A percentile compares a stretch with the other conserved stretches of the same genome.
phyloP scores from a whole-genome alignment of 1,284 basidiomycete genomes.

The Mycosarcoma mackinlayi region DNA sequence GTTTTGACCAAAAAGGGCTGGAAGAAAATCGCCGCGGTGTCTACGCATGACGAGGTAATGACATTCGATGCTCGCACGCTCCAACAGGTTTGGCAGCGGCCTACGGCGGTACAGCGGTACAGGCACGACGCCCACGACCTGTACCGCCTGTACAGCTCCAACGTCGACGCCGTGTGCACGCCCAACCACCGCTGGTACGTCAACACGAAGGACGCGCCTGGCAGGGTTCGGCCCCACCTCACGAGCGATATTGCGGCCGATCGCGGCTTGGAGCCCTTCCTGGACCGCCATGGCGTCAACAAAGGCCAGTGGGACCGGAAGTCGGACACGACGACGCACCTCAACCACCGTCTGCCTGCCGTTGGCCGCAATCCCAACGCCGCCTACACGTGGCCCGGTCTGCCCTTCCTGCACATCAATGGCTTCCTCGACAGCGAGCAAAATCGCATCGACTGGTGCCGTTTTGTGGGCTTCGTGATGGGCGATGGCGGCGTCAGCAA shows the following conservation, averaged over 20 bases:
- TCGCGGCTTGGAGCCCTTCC: no score
- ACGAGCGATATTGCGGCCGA: background rate
- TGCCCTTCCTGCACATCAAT: background rate
- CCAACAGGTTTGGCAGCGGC: conserved; percentile 20
- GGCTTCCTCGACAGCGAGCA: conserved; percentile 10
- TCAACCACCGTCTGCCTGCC: conserved; percentile 2
- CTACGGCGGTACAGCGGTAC: background rate
- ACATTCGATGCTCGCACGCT: conserved; percentile 10
- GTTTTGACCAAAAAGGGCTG: conserved; percentile 23
- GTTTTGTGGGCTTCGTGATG: conserved; percentile 25
- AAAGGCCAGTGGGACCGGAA: background rate
- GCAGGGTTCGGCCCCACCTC: background rate
- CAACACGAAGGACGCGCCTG: background rate
- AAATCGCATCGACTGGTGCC: conserved; percentile 17
- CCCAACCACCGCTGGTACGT: conserved; percentile 22
- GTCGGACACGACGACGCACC: background rate
- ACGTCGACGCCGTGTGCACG: conserved; percentile 16
- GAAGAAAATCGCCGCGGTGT: conserved; percentile 13
- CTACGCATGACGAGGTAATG: conserved; percentile 21
- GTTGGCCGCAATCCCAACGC: conserved; percentile 17
- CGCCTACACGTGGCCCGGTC: conserved; percentile 15
- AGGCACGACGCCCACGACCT: conserved; percentile 6
- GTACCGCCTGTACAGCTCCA: conserved; percentile 7
- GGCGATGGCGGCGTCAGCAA: conserved; percentile 3
- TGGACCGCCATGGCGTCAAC: background rate